Evolutionary conservation across 352 stramenopile genomes (phyloP).

Genomic region (Blastocystis sp.): DNA sequence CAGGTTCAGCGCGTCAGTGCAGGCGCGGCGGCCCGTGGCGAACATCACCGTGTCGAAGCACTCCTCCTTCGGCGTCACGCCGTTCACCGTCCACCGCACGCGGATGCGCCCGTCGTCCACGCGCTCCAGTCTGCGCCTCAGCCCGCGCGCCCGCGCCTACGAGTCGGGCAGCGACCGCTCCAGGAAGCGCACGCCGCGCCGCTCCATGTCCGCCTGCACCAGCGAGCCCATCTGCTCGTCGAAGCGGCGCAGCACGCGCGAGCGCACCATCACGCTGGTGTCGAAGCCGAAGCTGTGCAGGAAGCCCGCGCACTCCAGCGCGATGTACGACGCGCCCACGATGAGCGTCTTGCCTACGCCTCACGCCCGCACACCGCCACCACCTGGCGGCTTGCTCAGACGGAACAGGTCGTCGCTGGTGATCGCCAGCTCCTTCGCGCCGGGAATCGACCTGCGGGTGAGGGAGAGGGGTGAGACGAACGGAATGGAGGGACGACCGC

Average conservation of each 20-base stretch:
- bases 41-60: constrained; percentile 92
- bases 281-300: constrained; percentile 89
- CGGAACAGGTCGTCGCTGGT: constrained; percentile 77
- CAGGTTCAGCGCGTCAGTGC: constrained; percentile 85
- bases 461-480: constrained; percentile 78
- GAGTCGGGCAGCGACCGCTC: constrained; percentile 34
- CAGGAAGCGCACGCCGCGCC: constrained; percentile 86
- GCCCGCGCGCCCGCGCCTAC: neutral
- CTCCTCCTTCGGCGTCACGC: constrained; percentile 79
- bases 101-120: constrained; percentile 39
- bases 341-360: constrained; percentile 85
- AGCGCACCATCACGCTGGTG: constrained; percentile 92
- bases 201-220: constrained; percentile 87
- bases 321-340: constrained; percentile 93
- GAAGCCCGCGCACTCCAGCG: constrained; percentile 94
- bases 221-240: constrained; percentile 90
- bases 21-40: constrained; percentile 85
- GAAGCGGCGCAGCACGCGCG: constrained; percentile 92
- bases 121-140: neutral
- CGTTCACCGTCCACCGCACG: constrained; percentile 76
- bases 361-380: neutral
- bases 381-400: constrained; percentile 77
- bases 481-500: constrained; percentile 84
- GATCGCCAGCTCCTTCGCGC: constrained; percentile 83
- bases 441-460: constrained; percentile 53